Evolutionary conservation across 768 basidiomycete genomes (phyloP), one percentile per base, ranked within the genome.

Genomic region (Trametes cingulata): DNA sequence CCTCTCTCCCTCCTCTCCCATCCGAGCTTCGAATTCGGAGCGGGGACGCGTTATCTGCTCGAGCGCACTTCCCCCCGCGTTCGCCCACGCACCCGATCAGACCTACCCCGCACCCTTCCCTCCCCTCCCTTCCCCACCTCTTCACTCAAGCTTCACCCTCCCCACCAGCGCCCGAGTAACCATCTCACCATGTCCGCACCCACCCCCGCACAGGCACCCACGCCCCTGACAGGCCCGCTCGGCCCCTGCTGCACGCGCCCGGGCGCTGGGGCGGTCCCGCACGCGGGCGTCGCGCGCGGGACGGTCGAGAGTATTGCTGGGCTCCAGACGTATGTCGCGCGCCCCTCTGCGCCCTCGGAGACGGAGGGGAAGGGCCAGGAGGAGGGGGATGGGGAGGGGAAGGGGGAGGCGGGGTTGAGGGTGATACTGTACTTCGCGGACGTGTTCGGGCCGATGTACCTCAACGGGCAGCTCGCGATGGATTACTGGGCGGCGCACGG

Each of bases 401-500:
- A 13, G 37, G 24, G 45, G 3, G 14, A 12, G 19, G 15, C 1
- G n/a, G 9, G 19, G 7, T 14, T 15, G 58, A 51, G 12, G 64
- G 74, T 88, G 48, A 69, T 88, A 15, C 69, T 88, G 25, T 87
- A 76, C 74, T 80, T 83, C 60, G 63, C 85, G 0, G 87, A 87
- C 61, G 77, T 87, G 1, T 86, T 75, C 63, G 81, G 87, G 2
- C 81, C 86, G 5, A 78, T 85, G 58, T 85, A 75, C 65, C 48
- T 81, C 62, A 87, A 87, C 68, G 79, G 77, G 53, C 75, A 85
- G 69, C 74, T 86, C 27, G 56, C 88, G 7, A 84, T 86, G 67
- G 86, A 89, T 68, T 88, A 81, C 64, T 85, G 82, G 60, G 86
- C 87, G 2, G 73, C 79, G 14, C 74, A 81, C 22, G 86, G 87